Evolutionary conservation across 768 basidiomycete genomes (phyloP).

Genomic region (Cubamyces sp.): DNA sequence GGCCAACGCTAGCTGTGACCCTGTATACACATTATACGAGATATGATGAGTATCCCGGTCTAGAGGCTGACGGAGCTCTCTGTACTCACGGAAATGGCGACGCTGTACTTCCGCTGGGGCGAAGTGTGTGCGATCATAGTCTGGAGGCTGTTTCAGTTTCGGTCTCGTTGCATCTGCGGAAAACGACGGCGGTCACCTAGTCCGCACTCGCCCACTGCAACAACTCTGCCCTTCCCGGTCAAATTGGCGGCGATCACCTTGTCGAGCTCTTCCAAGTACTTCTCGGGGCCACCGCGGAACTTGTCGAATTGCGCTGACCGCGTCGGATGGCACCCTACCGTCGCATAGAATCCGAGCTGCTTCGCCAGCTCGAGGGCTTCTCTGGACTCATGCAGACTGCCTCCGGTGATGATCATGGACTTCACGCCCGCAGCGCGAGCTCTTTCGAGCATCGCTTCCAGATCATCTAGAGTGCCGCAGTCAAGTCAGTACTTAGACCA

Average conservation of each 20-base stretch:
- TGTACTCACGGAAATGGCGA: constrained; percentile 60
- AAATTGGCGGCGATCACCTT: constrained; percentile 53
- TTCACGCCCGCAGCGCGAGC: constrained; percentile 62
- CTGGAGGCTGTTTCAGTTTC: constrained; percentile 38
- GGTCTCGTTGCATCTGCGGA: too few species aligned
- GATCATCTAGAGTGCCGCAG: constrained; percentile 52
- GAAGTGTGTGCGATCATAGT: constrained; percentile 78
- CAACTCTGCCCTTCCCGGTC: constrained; percentile 58
- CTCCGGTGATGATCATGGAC: constrained; percentile 78
- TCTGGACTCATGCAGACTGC: constrained; percentile 64
- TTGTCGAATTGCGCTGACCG: constrained; percentile 69
- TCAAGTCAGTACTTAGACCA: not conserved
- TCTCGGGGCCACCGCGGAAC: constrained; percentile 56
- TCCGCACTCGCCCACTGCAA: constrained; percentile 82
- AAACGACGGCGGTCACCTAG: constrained; percentile 49
- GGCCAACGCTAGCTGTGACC: constrained; percentile 63
- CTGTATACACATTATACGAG: constrained; percentile 31
- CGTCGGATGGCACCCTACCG: constrained; percentile 82
- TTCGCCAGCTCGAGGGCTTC: constrained; percentile 64
- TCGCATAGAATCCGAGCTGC: constrained; percentile 63
- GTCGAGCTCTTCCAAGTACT: constrained; percentile 64
- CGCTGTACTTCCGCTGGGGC: constrained; percentile 62
- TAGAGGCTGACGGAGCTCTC: too few species aligned
- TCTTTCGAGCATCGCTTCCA: constrained; percentile 59
- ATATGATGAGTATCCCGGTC: too few species aligned